Conservation (phyloP, 176 grass and related monocot genomes). For the Echinochloa phyllopogon region DNA sequence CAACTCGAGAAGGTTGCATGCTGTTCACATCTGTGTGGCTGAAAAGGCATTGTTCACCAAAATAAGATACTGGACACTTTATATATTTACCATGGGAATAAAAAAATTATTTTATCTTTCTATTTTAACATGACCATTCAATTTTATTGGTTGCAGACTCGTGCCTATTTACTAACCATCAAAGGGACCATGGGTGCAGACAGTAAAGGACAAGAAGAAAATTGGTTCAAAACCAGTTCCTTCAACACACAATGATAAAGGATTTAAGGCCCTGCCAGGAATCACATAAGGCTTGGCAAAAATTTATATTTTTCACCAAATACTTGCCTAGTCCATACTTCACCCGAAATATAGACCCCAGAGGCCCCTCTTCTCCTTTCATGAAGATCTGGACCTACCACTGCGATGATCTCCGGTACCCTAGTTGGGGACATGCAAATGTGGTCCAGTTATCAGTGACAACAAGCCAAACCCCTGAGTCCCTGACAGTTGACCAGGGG, state of each 20-base stretch:
- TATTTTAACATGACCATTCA: constrained; percentile 22
- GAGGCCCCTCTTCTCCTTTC: constrained; percentile 11
- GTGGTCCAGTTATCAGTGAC: constrained; percentile 41
- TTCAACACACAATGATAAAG: constrained; percentile 30
- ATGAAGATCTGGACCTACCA: constrained; percentile 49
- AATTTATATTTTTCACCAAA: neutral
- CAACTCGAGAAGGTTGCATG: constrained; percentile 67
- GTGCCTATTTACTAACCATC: neutral
- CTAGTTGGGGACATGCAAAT: constrained; percentile 25
- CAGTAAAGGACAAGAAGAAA: constrained; percentile 9
- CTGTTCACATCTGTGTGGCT: constrained; percentile 56
- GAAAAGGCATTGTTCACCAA: constrained; percentile 24
- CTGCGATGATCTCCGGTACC: constrained; percentile 4
- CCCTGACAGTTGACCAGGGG: constrained; percentile 29
- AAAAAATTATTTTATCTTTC: neutral
- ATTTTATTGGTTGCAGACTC: constrained; percentile 11
- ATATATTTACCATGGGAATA: neutral
- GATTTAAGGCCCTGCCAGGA: constrained; percentile 11
- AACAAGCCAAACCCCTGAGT: constrained; percentile 20
- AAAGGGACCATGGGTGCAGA: constrained; percentile 15
- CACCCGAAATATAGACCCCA: neutral
- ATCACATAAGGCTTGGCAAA: neutral
- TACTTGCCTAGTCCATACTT: neutral
- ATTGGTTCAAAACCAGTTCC: constrained; percentile 23
- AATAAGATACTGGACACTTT: neutral